Evolutionary conservation across 352 stramenopile genomes (phyloP), one percentile per base, ranked within the genome.

Genomic region (Globisporangium irregulare): DNA sequence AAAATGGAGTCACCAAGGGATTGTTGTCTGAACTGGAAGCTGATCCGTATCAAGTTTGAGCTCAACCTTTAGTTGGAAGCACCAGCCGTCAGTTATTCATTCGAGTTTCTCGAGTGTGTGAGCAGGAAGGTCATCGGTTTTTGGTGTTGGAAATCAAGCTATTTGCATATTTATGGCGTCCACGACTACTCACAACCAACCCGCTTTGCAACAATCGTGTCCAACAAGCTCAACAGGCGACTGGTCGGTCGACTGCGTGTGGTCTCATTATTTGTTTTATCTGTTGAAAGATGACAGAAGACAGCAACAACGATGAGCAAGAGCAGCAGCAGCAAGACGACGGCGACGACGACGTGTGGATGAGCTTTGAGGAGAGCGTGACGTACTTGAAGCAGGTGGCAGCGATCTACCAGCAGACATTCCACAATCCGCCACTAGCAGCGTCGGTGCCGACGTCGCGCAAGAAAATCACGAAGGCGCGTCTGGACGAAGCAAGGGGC

Each of bases 291-390:
- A 43, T 50, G 58, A 6, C 7, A 43, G 58, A 51, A 36, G 6
- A 34, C 15, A 10, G 34, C 24, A 57, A 46, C 55, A 68, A 64
- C 36, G 24, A 34, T 27, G 54, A 66, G 27, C 41, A 38, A 25
- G 25, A 59, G 32, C 57, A 70, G 60, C 29, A 59, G n/a, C 50
- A 69, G 27, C 20, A 43, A 7, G 6, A 36, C 4, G 29, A 32
- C 29, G 29, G 29, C 29, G 29, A 55, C 46, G 68, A 73, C 2
- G 68, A 80, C 32, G 78, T 82, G 9, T 86, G 78, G 76, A 64
- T 57, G 57, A 74, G 71, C 67, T 87, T 88, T 36, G 73, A 79
- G 67, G 68, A 81, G 62, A 90, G 80, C 71, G 82, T 87, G 64
- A 62, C 67, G 66, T 90, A 88, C 50, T 74, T 87, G 68, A 66